Percentiles rank a stretch among this genome's conserved stretches.
Conservation (phyloP, 2,329 filamentous ascomycete genomes). For the Penicillium capsulatum region DNA sequence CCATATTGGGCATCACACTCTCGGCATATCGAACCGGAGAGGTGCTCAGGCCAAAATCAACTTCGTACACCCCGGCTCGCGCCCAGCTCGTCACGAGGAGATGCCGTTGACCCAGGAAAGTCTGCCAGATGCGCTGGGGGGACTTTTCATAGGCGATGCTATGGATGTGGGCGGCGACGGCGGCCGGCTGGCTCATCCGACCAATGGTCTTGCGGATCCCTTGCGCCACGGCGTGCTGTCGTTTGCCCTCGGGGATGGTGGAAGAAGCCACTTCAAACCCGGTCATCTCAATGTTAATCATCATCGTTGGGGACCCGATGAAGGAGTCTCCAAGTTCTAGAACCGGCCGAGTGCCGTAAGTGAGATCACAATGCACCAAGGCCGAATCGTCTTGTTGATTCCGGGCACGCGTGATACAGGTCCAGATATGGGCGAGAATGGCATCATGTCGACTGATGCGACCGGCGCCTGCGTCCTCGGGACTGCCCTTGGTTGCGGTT, state of each 20-base stretch:
- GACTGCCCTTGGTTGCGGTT: conserved; percentile 7
- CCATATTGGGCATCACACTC: conserved; percentile 15
- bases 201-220: conserved; percentile 12
- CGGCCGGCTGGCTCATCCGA: conserved; percentile 5
- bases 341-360: conserved; percentile 5
- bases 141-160: conserved; percentile 12
- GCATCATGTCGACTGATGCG: conserved; percentile 45
- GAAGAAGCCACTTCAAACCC: conserved; percentile 7
- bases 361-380: conserved; percentile 13
- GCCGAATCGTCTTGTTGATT: conserved; percentile 9
- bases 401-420: conserved; percentile 43
- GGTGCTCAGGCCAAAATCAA: conserved; percentile 13
- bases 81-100: conserved; percentile 17
- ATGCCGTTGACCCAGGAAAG: conserved; percentile 14
- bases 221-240: conserved; percentile 2
- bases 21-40: conserved; percentile 20
- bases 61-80: conserved; percentile 12
- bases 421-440: conserved; percentile 47
- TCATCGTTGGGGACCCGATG: conserved; percentile 11
- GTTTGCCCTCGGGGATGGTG: neutral
- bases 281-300: conserved; percentile 15
- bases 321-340: conserved; percentile 8
- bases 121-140: conserved; percentile 17
- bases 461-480: conserved; percentile 6
- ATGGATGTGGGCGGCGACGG: conserved; percentile 11